Evolutionary conservation across 164 flowering plant genomes (phyloP), one percentile per base, ranked within the genome.

Genomic region (Hamamelis virginiana): DNA sequence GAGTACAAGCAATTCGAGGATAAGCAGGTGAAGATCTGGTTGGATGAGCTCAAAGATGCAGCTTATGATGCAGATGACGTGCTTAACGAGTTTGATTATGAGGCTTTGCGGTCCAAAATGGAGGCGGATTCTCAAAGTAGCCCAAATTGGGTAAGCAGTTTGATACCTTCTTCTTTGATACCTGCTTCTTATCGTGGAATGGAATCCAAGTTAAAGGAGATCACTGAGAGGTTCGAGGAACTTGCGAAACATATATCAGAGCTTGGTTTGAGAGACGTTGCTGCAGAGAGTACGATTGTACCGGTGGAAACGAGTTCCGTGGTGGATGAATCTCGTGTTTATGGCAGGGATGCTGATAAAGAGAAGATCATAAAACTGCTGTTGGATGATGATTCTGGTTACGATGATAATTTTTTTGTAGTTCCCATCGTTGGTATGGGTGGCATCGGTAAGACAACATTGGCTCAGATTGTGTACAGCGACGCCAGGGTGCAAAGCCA

Each of bases 21-120:
- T 13, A n/a, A 33, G 0, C 0, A 22, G 0, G 68, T 77, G 33
- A 59, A 51, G 16, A 26, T n/a, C 4, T 77, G 80, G 74, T 48
- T 77, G 9, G 44, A 44, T 4, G 66, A 73, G 52, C 71, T 77
- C n/a, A 66, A 58, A 50, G 47, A 66, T 21, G 59, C 71, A 1
- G 78, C 72, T 47, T 79, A 75, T 25, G 47, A 66, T 21, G 59
- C 71, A 1, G 78, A 75, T 47, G 81, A 75, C 27, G 9, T 75
- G 10, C 9, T 75, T 41, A 76, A 72, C 33, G 64, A 65, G 59
- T 47, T 75, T 25, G 28, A 61, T 12, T 69, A 74, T 3, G 72
- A 62, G 25, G 68, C 68, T 48, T 21, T 59, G 64, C 72, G 27
- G 11, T 8, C 23, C 43, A 57, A 27, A 16, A 9, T 67, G 64